Evolutionary conservation across 148 eudicot genomes (phyloP).

Genomic region (Spergularia marina): DNA sequence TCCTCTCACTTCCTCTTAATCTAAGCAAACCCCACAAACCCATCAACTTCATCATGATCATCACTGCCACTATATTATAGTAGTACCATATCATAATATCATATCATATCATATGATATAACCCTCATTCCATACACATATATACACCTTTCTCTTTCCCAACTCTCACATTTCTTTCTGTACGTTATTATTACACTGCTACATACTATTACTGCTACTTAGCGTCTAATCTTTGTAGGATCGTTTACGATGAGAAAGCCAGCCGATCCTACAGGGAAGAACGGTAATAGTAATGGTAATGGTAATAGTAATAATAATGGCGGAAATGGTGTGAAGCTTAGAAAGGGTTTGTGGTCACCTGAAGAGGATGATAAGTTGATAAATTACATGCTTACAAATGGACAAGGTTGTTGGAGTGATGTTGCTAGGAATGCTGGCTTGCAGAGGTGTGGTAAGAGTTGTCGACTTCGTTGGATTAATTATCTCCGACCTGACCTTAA

Average conservation of each 20-base stretch:
- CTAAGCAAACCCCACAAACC: slow-evolving; percentile 57
- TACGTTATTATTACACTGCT: slow-evolving; percentile 24
- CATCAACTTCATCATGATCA: slow-evolving; percentile 47
- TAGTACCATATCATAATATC: neutral
- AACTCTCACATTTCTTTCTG: slow-evolving; percentile 25
- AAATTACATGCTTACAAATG: slow-evolving; percentile 54
- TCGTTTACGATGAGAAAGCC: slow-evolving; percentile 54
- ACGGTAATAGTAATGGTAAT: neutral
- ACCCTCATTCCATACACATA: slow-evolving; percentile 8
- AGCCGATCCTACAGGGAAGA: slow-evolving; percentile 31
- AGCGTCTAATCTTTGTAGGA: neutral
- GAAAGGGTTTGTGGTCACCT: slow-evolving; percentile 68
- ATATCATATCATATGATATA: neutral
- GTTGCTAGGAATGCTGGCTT: slow-evolving; percentile 67
- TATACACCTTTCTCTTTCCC: slow-evolving; percentile 26
- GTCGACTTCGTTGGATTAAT: slow-evolving; percentile 64
- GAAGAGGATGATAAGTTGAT: slow-evolving; percentile 69
- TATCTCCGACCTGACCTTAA: slow-evolving; percentile 65
- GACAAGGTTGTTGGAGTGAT: slow-evolving; percentile 65
- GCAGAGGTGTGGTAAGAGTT: slow-evolving; percentile 61
- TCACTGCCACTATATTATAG: slow-evolving; percentile 34
- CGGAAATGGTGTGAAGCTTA: slow-evolving; percentile 30
- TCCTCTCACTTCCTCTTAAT: slow-evolving; percentile 45
- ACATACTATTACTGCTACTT: neutral
- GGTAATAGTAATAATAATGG: neutral